Conservation (phyloP, 1,284 basidiomycete species). For the Trichosporon sp. region DNA sequence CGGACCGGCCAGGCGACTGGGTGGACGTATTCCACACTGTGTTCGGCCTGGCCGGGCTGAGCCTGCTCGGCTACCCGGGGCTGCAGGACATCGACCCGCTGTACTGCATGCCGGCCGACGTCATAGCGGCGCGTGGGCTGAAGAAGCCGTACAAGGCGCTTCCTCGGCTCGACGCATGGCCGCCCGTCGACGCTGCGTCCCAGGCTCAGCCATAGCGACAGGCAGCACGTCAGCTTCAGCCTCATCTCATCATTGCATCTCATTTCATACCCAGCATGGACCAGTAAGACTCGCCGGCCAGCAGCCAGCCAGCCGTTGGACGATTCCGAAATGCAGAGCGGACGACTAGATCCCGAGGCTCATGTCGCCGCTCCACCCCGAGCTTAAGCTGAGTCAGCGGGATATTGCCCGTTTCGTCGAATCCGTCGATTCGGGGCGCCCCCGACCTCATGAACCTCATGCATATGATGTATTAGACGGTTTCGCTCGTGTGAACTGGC, state of each 20-base stretch:
- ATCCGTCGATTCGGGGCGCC: not conserved
- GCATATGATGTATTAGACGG: not conserved
- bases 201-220: not conserved
- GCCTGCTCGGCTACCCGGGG: constrained; percentile 80
- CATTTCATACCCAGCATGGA: not conserved
- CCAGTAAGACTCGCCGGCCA: not conserved
- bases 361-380: not conserved
- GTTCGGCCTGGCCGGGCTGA: constrained; percentile 88
- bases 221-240: not conserved
- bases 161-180: constrained; percentile 26
- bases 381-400: not conserved
- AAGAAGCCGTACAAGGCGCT: constrained; percentile 36
- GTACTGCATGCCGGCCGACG: constrained; percentile 84
- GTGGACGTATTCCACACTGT: constrained; percentile 93
- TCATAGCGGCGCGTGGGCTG: constrained; percentile 66
- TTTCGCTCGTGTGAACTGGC: not conserved
- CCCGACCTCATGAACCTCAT: not conserved
- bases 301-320: not conserved
- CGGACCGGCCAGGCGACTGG: constrained; percentile 89
- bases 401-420: not conserved
- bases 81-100: constrained; percentile 83
- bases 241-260: not conserved
- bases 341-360: not conserved
- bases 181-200: not conserved
- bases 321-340: not conserved